Evolutionary conservation across 257 asterid species (phyloP), one percentile per base, ranked within the genome.

Genomic region (Scutellaria minor): DNA sequence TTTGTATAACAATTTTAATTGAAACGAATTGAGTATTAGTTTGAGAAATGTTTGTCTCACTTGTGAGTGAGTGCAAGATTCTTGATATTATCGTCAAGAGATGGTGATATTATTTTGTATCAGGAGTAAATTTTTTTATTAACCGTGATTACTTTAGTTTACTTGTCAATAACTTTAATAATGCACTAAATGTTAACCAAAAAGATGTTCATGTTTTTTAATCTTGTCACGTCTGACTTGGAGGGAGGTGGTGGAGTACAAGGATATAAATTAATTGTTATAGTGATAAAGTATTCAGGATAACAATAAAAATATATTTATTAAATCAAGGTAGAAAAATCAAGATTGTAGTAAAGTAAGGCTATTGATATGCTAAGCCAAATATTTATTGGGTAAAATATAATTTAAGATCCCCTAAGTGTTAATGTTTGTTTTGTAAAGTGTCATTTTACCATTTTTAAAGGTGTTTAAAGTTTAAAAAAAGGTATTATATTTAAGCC

Each of bases 31-130:
- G 22, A 48, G 48, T 40, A 39, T 44, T 20, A 44, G 47, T 24
- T 55, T 56, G 57, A n/a, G 10, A 44, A 24, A 9, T 42, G 48
- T 42, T 70, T 22, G 7, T n/a, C 55, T 41, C 64, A 56, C 66
- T 56, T 35, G 62, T 35, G 76, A 31, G 70, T 62, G 18, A 18
- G 18, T 11, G 50, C 53, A 18, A n/a, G 9, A 42, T 41, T 18
- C 18, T 18, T 24, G 46, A 44, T 66, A 6, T 45, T 52, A 10
- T 64, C 14, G 66, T 55, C 15, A 44, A 45, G 40, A 57, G 7
- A 2, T 56, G 45, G 58, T 9, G n/a, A 45, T 44, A 37, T 6
- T 15, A 39, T 20, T 41, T 55, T 8, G 66, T 69, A 56, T 41
- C 22, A 8, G 13, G 44, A 48, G 31, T 51, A 45, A 27, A 42